Evolutionary conservation across 2,329 filamentous ascomycete species (phyloP).

Genomic region (Allantophomopsis cytisporea): DNA sequence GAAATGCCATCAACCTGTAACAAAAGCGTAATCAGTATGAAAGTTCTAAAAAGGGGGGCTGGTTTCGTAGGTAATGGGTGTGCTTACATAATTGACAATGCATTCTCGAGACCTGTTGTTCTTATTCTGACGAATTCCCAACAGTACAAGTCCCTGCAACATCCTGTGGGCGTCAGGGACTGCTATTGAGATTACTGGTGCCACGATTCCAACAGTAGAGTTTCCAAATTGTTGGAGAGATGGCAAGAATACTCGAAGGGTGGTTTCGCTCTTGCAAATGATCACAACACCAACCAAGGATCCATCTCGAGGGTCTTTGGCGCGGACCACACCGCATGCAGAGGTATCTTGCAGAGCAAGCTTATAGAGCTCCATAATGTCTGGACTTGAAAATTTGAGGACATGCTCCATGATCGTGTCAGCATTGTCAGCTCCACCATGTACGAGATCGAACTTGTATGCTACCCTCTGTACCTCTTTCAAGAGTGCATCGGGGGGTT

Average conservation of each 20-base stretch:
- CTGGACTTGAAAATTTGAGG: slow-evolving; percentile 46
- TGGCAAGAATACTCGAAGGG: slow-evolving; percentile 47
- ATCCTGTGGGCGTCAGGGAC: slow-evolving; percentile 26
- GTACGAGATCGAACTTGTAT: slow-evolving; percentile 51
- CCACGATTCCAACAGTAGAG: slow-evolving; percentile 46
- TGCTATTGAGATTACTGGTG: slow-evolving; percentile 49
- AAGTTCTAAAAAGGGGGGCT: background rate
- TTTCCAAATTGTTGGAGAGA: slow-evolving; percentile 30
- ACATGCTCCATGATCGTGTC: slow-evolving; percentile 50
- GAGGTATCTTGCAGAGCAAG: slow-evolving; percentile 45
- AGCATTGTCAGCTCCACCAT: slow-evolving; percentile 41
- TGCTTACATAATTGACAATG: slow-evolving; percentile 49
- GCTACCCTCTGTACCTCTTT: slow-evolving; percentile 35
- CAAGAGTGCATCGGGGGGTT: slow-evolving; percentile 45
- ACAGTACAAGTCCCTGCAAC: slow-evolving; percentile 48
- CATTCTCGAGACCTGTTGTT: slow-evolving; percentile 41
- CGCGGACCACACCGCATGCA: slow-evolving; percentile 51
- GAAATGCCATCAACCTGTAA: slow-evolving; percentile 29
- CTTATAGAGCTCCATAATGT: slow-evolving; percentile 52
- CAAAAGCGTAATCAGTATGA: background rate
- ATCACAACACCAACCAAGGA: slow-evolving; percentile 50
- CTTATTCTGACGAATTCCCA: slow-evolving; percentile 54
- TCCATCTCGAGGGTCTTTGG: slow-evolving; percentile 47
- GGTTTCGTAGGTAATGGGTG: background rate
- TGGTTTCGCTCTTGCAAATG: slow-evolving; percentile 44